Evolutionary conservation across 164 flowering plant species (phyloP).

Genomic region (Stephania cephalantha): DNA sequence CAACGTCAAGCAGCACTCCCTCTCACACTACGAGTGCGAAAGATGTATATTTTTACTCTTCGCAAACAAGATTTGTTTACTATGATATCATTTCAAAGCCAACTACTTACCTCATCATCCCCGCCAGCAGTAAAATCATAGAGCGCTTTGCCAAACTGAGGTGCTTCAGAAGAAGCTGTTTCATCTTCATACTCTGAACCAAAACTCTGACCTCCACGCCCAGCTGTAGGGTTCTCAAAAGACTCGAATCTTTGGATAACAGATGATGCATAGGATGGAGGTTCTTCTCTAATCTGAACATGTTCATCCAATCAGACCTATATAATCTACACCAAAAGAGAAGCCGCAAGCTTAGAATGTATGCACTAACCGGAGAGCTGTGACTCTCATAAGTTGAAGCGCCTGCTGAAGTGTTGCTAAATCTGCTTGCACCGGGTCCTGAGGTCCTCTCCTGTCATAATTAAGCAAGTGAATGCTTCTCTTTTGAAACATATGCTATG

Average conservation of each 20-base stretch:
- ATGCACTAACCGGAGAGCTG: slow-evolving; percentile 62
- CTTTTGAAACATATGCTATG: neutral
- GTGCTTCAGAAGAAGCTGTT: slow-evolving; percentile 45
- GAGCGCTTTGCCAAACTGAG: slow-evolving; percentile 72
- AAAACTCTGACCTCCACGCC: slow-evolving; percentile 52
- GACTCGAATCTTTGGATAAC: slow-evolving; percentile 57
- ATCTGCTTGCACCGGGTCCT: slow-evolving; percentile 45
- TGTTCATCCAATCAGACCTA: slow-evolving; percentile 6
- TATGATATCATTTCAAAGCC: neutral
- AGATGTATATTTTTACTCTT: neutral
- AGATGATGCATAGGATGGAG: slow-evolving; percentile 73
- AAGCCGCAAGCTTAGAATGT: neutral
- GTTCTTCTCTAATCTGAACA: slow-evolving; percentile 83
- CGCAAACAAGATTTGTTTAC: neutral
- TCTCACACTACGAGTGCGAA: neutral
- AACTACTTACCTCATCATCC: slow-evolving; percentile 76
- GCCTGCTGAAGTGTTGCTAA: slow-evolving; percentile 32
- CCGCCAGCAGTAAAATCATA: slow-evolving; percentile 99
- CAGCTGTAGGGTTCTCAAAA: slow-evolving; percentile 84
- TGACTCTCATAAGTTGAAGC: slow-evolving; percentile 45
- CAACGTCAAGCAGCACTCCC: neutral
- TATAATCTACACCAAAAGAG: neutral
- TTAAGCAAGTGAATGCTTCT: neutral
- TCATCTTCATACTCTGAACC: slow-evolving; percentile 58
- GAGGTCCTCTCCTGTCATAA: slow-evolving; percentile 46